Evolutionary conservation across 2,329 filamentous ascomycete species (phyloP), one percentile per base, ranked within the genome.

Genomic region (Exophiala bonariae): DNA sequence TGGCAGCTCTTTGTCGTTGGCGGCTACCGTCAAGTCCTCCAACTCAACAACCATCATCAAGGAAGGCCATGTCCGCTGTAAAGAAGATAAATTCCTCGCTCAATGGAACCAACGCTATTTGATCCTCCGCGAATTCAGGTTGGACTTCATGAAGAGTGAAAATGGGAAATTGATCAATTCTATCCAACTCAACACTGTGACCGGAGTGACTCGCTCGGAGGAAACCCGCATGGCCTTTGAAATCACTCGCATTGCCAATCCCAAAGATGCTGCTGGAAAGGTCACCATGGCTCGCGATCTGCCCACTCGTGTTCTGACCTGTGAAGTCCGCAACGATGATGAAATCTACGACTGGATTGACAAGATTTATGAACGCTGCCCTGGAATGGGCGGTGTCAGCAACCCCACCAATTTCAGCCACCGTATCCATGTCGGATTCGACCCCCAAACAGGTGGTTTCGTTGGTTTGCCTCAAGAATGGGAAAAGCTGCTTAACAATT

Each of bases 301-400:
- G 26, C 80, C 85, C 7, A 87, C 85, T 49, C 89, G 87, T 66
- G 87, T 89, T 3, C 81, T 96, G 42, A 90, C 93, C 55, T 93
- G 96, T 67, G 89, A 87, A 66, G 90, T 97, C 61, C 95, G 96
- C 71, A 87, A 85, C 47, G 93, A 99, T 63, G 92, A 96, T 63
- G 93, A 99, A 59, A 83, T 99, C 44, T 99, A 99, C 69, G 90
- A 95, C 62, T 99, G 93, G 93, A 96, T 97, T 62, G 93, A 99
- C 68, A 89, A 91, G 66, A 95, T 99, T 58, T 97, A 97, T 66
- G 90, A 92, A 60, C 86, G 92, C 56, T 97, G 92, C 67, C 93
- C 93, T 14, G 92, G 89, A 54, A 96, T 97, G 89, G 91, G 93
- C 52, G 93, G 93, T 59, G 93, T 99, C 47, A 96, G 92, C 72